A percentile compares a stretch with the other conserved stretches of the same genome.
phyloP scores from a whole-genome alignment of 2,329 filamentous ascomycete genomes.

The Septoria linicola region DNA sequence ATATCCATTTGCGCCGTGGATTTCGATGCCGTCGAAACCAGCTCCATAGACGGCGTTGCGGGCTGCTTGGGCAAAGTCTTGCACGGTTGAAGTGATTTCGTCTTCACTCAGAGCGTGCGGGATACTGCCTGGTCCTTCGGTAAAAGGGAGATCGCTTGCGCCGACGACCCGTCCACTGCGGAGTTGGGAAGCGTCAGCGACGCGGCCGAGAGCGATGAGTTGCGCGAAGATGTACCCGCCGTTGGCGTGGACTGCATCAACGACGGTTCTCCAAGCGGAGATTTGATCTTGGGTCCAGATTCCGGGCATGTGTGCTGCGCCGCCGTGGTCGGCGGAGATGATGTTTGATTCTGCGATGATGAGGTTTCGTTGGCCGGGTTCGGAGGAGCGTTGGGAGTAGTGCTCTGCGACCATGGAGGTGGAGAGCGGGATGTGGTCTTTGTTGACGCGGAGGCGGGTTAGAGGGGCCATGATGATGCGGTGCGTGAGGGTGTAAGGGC shows the following conservation, averaged over 20 bases:
- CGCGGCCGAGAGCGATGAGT: constrained; percentile 51
- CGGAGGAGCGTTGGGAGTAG: constrained; percentile 36
- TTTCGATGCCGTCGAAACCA: constrained; percentile 61
- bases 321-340: constrained; percentile 34
- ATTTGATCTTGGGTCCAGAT: constrained; percentile 44
- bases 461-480: constrained; percentile 12
- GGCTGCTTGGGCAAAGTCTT: constrained; percentile 42
- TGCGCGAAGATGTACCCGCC: constrained; percentile 51
- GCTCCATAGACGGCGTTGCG: constrained; percentile 45
- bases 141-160: background rate
- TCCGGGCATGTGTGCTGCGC: constrained; percentile 29
- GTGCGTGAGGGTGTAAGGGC: background rate
- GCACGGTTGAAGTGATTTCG: constrained; percentile 41
- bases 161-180: background rate
- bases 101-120: constrained; percentile 37
- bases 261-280: constrained; percentile 52
- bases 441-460: constrained; percentile 1
- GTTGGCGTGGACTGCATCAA: constrained; percentile 52
- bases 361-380: constrained; percentile 34
- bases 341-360: constrained; percentile 40
- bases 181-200: constrained; percentile 35
- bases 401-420: constrained; percentile 30
- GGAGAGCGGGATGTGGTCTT: constrained; percentile 3
- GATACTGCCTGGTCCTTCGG: background rate
- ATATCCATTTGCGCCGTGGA: constrained; percentile 51